Percentiles rank a stretch among this genome's conserved stretches.
Conservation (phyloP, 345 rosid species). For the Arabis hirsuta region DNA sequence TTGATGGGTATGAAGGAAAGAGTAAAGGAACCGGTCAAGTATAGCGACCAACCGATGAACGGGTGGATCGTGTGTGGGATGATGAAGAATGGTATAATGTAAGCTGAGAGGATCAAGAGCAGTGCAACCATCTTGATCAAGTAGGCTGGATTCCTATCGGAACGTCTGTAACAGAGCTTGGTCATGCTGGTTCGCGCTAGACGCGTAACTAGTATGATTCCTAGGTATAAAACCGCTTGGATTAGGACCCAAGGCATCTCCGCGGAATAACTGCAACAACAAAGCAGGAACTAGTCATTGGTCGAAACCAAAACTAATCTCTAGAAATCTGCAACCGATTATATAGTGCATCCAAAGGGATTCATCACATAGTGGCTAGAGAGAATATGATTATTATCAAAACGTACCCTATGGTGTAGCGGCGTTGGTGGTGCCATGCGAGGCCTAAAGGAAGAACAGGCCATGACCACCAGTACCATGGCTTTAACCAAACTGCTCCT, state of each 20-base stretch:
- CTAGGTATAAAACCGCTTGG: constrained; percentile 66
- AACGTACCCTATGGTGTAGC: constrained; percentile 68
- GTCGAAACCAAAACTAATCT: neutral
- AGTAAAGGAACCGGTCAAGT: constrained; percentile 72
- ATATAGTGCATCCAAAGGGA: neutral
- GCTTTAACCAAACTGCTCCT: constrained; percentile 92
- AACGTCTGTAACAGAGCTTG: constrained; percentile 75
- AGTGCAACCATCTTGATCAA: constrained; percentile 54
- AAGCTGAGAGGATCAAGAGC: constrained; percentile 77
- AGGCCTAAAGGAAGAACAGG: constrained; percentile 91
- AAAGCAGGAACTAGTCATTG: neutral
- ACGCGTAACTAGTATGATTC: constrained; percentile 63
- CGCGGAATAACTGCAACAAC: constrained; percentile 58
- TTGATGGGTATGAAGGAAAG: constrained; percentile 67
- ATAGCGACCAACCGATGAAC: constrained; percentile 75
- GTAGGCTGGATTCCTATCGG: constrained; percentile 56
- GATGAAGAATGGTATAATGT: constrained; percentile 73
- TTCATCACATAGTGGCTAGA: neutral
- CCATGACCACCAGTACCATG: constrained; percentile 99
- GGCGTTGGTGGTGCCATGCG: constrained; percentile 84
- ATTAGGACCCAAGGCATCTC: constrained; percentile 75
- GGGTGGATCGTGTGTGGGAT: constrained; percentile 90
- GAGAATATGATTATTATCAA: neutral
- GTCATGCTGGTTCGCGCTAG: constrained; percentile 69
- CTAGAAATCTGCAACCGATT: no score